Percentiles rank a stretch among this genome's conserved stretches.
Conservation (phyloP, 2,329 filamentous ascomycete genomes). For the Fusarium veterinarium region DNA sequence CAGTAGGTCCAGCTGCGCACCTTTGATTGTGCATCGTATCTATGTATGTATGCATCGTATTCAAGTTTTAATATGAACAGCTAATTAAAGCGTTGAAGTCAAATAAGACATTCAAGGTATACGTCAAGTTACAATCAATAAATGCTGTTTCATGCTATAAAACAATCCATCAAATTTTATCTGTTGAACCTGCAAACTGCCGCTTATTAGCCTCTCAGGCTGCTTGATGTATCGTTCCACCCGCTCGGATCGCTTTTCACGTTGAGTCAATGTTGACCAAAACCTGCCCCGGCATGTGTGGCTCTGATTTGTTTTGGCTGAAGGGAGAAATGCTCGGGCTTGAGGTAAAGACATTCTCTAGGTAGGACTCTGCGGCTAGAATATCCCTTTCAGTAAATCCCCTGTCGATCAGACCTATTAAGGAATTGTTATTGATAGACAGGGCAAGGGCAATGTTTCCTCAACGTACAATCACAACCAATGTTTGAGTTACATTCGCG, state of each 20-base stretch:
- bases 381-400: constrained; percentile 7
- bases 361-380: background rate
- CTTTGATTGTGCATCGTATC: background rate
- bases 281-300: background rate
- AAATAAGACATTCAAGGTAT: background rate
- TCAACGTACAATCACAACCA: background rate
- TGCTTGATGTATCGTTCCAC: background rate
- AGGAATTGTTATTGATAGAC: background rate
- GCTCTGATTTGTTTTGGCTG: background rate
- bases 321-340: background rate
- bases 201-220: background rate
- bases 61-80: background rate
- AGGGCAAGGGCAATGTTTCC: constrained; percentile 10
- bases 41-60: background rate
- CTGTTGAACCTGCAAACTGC: background rate
- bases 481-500: constrained; percentile 16
- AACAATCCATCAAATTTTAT: background rate
- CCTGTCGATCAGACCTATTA: constrained; percentile 35
- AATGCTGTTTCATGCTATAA: background rate
- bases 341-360: background rate
- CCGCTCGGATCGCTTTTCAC: background rate
- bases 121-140: background rate
- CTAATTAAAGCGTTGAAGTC: background rate
- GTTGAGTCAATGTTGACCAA: too few species aligned
- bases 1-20: background rate